phyloP scores from a whole-genome alignment of 2,329 filamentous ascomycete genomes.

The Rugonectria rugulosa region DNA sequence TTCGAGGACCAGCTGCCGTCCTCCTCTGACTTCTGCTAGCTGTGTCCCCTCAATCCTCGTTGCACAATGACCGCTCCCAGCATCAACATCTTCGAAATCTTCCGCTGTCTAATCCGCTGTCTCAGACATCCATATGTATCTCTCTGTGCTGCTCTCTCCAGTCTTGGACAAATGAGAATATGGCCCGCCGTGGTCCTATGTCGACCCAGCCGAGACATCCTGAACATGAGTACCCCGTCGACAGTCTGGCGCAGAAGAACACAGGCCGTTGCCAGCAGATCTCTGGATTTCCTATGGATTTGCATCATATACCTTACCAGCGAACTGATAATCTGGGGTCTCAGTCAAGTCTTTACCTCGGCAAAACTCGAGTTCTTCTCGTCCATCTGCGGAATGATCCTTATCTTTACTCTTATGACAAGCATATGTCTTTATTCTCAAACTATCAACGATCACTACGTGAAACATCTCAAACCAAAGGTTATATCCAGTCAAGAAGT shows the following conservation, averaged over 20 bases:
- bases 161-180: conserved; percentile 20
- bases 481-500: conserved; percentile 30
- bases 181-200: conserved; percentile 25
- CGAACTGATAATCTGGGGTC: conserved; percentile 55
- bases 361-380: conserved; percentile 53
- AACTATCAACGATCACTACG: conserved; percentile 40
- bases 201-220: conserved; percentile 37
- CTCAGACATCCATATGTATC: conserved; percentile 40
- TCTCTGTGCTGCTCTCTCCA: conserved; percentile 17
- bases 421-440: conserved; percentile 26
- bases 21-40: not conserved
- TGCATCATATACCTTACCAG: conserved; percentile 49
- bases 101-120: conserved; percentile 35
- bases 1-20: conserved; percentile 18
- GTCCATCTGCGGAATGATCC: conserved; percentile 56
- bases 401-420: conserved; percentile 48
- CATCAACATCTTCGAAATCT: conserved; percentile 34
- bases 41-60: conserved; percentile 21
- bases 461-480: conserved; percentile 43
- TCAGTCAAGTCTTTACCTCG: conserved; percentile 47
- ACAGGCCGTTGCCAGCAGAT: not conserved
- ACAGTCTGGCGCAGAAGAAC: conserved; percentile 31
- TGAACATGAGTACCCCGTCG: conserved; percentile 20
- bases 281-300: conserved; percentile 42
- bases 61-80: conserved; percentile 32